Conservation (phyloP, 306 rosid species). For the Oemleria cerasiformis region DNA sequence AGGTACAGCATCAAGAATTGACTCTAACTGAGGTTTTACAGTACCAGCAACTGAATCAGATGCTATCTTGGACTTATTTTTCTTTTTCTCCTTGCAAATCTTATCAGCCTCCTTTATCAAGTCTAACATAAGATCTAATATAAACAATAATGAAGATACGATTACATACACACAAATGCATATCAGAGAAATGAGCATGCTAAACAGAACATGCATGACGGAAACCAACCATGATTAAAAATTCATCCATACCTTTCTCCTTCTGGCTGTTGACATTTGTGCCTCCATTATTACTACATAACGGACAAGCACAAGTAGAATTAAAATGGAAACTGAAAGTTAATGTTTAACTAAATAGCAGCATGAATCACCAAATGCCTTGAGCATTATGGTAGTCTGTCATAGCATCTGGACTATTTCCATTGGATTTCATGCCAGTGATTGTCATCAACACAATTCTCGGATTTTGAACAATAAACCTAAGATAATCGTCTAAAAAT, state of each 20-base stretch:
- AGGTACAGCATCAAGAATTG: constrained; percentile 17
- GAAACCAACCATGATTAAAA: neutral
- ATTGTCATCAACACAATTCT: neutral
- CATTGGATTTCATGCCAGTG: neutral
- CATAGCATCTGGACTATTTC: neutral
- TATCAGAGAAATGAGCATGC: neutral
- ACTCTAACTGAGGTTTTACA: constrained; percentile 30
- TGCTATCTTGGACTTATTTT: constrained; percentile 44
- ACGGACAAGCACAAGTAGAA: constrained; percentile 21
- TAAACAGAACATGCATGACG: neutral
- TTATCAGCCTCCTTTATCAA: constrained; percentile 26
- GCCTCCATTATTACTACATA: constrained; percentile 42
- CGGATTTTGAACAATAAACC: neutral
- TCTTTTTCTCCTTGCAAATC: constrained; percentile 52
- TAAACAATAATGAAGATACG: neutral
- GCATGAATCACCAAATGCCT: constrained; percentile 12
- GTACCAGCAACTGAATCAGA: constrained; percentile 36
- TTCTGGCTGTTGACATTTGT: constrained; percentile 29
- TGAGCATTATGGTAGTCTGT: neutral
- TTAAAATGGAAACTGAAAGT: neutral
- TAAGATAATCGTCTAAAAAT: neutral
- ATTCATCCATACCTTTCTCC: constrained; percentile 48
- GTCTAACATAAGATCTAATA: neutral
- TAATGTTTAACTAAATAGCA: constrained; percentile 10
- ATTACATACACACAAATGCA: neutral